Percentiles rank a stretch among this genome's conserved stretches.
Conservation (phyloP, 495 filamentous ascomycete species). For the Xylaria grammica region DNA sequence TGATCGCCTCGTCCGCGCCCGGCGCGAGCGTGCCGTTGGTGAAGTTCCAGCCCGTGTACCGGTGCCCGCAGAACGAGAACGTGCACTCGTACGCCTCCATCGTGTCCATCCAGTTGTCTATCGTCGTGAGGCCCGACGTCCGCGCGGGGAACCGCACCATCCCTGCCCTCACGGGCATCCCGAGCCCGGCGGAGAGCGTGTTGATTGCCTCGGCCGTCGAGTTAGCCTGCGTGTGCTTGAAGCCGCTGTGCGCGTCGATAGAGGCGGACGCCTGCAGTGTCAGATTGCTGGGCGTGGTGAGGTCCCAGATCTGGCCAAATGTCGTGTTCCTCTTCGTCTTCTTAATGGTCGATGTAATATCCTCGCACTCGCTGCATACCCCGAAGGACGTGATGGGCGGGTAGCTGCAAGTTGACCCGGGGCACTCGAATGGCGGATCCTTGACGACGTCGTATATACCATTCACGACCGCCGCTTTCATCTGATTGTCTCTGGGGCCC, state of each 20-base stretch:
- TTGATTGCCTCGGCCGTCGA: background rate
- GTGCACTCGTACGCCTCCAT: constrained; percentile 12
- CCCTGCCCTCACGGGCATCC: background rate
- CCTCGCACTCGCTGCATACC: constrained; percentile 7
- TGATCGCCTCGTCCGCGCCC: constrained; percentile 7
- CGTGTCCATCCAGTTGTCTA: background rate
- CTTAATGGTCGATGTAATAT: constrained; percentile 3
- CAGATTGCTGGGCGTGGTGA: constrained; percentile 3
- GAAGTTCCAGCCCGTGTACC: constrained; percentile 3
- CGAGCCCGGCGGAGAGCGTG: background rate
- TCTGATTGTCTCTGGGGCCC: constrained; percentile 4
- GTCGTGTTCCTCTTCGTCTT: background rate
- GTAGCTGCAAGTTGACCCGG: constrained; percentile 9
- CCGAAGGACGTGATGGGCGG: constrained; percentile 11
- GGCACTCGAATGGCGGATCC: constrained; percentile 8
- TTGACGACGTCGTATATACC: constrained; percentile 13
- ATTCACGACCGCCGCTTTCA: constrained; percentile 8
- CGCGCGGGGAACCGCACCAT: constrained; percentile 11
- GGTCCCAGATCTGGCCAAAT: background rate
- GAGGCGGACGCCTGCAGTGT: constrained; percentile 3
- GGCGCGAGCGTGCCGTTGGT: constrained; percentile 5
- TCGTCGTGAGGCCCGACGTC: background rate
- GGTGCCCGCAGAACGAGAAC: constrained; percentile 8
- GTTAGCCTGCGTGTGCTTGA: constrained; percentile 5
- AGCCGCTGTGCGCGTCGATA: constrained; percentile 4